Evolutionary conservation across 2,329 filamentous ascomycete species (phyloP).

Genomic region (Alternaria incomplexa): DNA sequence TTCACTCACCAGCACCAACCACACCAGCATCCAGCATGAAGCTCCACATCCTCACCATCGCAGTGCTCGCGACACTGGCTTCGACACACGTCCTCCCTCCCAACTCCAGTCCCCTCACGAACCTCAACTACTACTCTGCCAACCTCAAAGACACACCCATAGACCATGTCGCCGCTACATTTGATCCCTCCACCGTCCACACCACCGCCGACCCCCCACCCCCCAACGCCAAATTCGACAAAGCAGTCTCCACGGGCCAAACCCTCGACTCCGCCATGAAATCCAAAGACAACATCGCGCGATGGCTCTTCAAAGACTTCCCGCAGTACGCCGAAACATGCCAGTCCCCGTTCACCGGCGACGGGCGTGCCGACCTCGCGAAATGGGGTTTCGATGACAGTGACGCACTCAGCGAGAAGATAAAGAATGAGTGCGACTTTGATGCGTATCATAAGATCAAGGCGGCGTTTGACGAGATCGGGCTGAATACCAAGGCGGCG

Average conservation of each 20-base stretch:
- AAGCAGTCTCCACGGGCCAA: constrained; percentile 1
- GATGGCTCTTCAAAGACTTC: constrained; percentile 16
- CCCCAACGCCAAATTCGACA: constrained; percentile 1
- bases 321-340: constrained; percentile 6
- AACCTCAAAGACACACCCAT: background rate
- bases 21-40: background rate
- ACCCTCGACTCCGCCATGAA: constrained; percentile 11
- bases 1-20: background rate
- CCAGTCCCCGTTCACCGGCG: constrained; percentile 10
- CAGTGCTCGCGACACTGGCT: background rate
- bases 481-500: constrained; percentile 7
- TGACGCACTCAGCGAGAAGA: background rate
- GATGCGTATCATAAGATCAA: constrained; percentile 15
- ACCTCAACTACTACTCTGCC: background rate
- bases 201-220: background rate
- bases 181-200: background rate
- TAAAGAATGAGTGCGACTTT: constrained; percentile 17
- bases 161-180: background rate
- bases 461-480: constrained; percentile 11
- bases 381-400: constrained; percentile 19
- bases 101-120: background rate
- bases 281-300: constrained; percentile 10
- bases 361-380: constrained; percentile 7
- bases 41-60: background rate
- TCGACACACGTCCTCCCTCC: background rate